Evolutionary conservation across 768 basidiomycete species (phyloP), one percentile per base, ranked within the genome.

Genomic region (Suillus fuscotomentosus): DNA sequence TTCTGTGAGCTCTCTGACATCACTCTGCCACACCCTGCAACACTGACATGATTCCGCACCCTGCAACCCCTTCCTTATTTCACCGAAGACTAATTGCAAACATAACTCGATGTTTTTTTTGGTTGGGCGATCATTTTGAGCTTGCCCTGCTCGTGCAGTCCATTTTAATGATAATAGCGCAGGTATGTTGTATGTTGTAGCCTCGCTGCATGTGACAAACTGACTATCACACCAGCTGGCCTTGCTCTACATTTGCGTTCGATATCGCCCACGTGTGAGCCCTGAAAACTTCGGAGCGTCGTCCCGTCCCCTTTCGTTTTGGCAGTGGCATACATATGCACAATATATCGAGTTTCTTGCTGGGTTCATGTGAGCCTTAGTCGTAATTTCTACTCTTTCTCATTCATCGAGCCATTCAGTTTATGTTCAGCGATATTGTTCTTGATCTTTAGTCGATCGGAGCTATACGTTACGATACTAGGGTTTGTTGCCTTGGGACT

Each of bases 61-160:
- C 27, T 50, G 51, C 62, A 69, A 61, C 74, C 41, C 22, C 31
- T 31, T 22, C 63, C 53, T 63, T 27, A 17, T 41, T 59, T 59
- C 34, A 38, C 61, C 22, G 31, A 60, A 92, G 91, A 69, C 80
- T 94, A 39, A 81, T 91, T 65, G 91, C 92, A 59, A 95, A 95
- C 75, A 92, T 94, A 61, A 89, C 90, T 31, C 83, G 93, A 71
- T 95, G 93, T 75, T 95, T 94, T 81, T 95, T 94, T 78, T 95
- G 93, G 93, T 78, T 95, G 42, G 93, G 93, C 62, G 80, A 88
- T 45, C 90, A 71, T 60, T 95, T 93, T 74, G 93, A 94, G 78
- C 76, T 83, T 54, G 84, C 92, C 2, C 77, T 95, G 60, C 80
- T 95, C n/a, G 68, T 92, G 10, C 93, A 95, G 75, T 92, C 91